Evolutionary conservation across 768 basidiomycete species (phyloP).

Genomic region (Termitomyces sp.): DNA sequence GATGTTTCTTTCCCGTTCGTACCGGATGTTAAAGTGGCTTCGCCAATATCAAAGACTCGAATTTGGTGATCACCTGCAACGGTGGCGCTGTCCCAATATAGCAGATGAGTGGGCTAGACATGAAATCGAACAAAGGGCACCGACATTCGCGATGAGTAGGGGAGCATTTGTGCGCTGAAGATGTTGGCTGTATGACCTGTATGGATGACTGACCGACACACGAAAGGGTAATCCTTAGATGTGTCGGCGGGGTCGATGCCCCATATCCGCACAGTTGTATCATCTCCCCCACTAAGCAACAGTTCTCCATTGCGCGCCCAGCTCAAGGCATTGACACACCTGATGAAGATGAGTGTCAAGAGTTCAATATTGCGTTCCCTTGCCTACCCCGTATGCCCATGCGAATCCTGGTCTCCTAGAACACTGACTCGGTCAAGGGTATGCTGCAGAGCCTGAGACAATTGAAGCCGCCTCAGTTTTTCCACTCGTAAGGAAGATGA

Average conservation of each 20-base stretch:
- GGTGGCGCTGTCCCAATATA: conserved; percentile 45
- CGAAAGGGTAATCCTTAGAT: conserved; percentile 56
- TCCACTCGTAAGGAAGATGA: conserved; percentile 23
- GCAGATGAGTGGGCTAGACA: conserved; percentile 7
- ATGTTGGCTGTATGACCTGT: conserved; percentile 86
- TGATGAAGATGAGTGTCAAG: conserved; percentile 22
- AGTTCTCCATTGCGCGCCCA: conserved; percentile 69
- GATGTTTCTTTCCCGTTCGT: conserved; percentile 39
- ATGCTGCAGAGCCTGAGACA: conserved; percentile 24
- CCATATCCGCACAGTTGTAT: conserved; percentile 81
- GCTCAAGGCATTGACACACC: conserved; percentile 75
- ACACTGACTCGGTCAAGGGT: conserved; percentile 67
- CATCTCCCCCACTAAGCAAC: conserved; percentile 71
- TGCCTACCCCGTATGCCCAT: conserved; percentile 69
- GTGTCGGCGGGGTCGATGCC: conserved; percentile 48
- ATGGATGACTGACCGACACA: conserved; percentile 61
- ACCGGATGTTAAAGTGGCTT: conserved; percentile 30
- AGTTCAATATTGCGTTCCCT: not conserved
- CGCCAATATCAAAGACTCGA: conserved; percentile 71
- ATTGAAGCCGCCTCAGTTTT: conserved; percentile 22
- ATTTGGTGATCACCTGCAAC: conserved; percentile 77
- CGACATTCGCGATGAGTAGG: conserved; percentile 76
- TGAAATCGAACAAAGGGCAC: conserved; percentile 20
- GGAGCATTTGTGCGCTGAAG: conserved; percentile 80
- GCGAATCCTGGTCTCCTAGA: conserved; percentile 48